phyloP scores from a whole-genome alignment of 345 rosid species.

The Sapria himalayana region DNA sequence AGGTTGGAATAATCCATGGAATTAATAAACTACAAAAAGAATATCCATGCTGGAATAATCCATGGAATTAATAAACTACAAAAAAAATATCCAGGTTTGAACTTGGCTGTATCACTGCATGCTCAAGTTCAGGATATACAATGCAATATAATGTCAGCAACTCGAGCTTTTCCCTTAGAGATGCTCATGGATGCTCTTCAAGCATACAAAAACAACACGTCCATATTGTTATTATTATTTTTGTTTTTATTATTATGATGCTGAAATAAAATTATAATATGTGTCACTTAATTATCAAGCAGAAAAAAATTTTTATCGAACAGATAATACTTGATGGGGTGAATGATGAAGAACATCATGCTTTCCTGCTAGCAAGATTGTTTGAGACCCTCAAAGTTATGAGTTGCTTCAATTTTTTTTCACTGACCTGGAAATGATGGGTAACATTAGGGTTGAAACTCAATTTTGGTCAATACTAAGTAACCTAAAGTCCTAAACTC shows the following conservation, averaged over 20 bases:
- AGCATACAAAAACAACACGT: slow-evolving; percentile 62
- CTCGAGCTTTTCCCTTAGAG: slow-evolving; percentile 86
- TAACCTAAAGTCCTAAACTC: no score
- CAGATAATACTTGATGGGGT: slow-evolving; percentile 92
- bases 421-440: no score
- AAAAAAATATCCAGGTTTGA: slow-evolving; percentile 68
- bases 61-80: slow-evolving; percentile 89
- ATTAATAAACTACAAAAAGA: slow-evolving; percentile 80
- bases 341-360: slow-evolving; percentile 74
- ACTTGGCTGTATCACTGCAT: slow-evolving; percentile 90
- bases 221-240: background rate
- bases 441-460: no score
- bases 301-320: slow-evolving; percentile 70
- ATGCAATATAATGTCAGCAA: slow-evolving; percentile 93
- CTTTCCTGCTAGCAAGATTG: slow-evolving; percentile 60
- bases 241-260: no score
- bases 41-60: slow-evolving; percentile 76
- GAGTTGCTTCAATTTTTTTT: no score
- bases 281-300: slow-evolving; percentile 20
- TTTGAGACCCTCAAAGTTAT: slow-evolving; percentile 79
- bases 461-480: no score
- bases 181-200: slow-evolving; percentile 71
- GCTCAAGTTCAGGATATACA: slow-evolving; percentile 93
- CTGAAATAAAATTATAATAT: no score
- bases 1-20: slow-evolving; percentile 83